phyloP scores from a whole-genome alignment of 441 rosid species.

The Mallotus repandus region DNA sequence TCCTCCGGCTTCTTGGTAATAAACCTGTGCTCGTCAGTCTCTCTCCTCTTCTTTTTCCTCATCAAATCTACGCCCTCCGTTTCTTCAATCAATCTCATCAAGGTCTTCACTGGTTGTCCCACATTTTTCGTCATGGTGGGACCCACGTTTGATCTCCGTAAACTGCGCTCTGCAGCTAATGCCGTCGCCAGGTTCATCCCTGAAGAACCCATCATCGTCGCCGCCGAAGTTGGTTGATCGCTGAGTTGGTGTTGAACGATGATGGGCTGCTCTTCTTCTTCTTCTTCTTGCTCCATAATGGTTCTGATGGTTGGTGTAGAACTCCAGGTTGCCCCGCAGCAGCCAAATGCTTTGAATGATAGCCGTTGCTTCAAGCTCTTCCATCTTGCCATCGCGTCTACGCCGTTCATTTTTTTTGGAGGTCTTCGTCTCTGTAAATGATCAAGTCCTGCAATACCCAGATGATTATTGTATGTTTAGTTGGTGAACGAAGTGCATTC shows the following conservation, averaged over 20 bases:
- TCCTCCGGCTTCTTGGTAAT: background rate
- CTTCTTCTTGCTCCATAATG: conserved; percentile 23
- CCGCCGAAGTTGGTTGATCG: background rate
- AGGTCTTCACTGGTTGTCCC: conserved; percentile 34
- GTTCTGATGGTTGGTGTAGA: conserved; percentile 26
- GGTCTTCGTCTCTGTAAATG: background rate
- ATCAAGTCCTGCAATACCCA: conserved; percentile 1
- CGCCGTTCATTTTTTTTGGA: conserved; percentile 20
- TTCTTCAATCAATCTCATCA: conserved; percentile 67
- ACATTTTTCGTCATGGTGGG: conserved; percentile 5
- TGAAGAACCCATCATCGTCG: background rate
- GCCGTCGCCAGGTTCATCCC: conserved; percentile 61
- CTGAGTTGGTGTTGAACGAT: conserved; percentile 2
- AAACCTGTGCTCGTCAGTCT: background rate
- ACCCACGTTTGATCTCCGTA: conserved; percentile 24
- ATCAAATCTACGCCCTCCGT: conserved; percentile 60
- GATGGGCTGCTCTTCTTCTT: conserved; percentile 12
- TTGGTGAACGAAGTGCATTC: no score
- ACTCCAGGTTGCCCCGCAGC: conserved; percentile 51
- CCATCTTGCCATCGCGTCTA: conserved; percentile 23
- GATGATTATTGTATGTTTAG: no score
- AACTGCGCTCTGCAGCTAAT: conserved; percentile 52
- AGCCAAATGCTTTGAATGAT: conserved; percentile 49
- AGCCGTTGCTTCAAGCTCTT: conserved; percentile 41
- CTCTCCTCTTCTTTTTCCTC: conserved; percentile 14